Conservation (phyloP, 768 basidiomycete genomes). For the Clathrus columnatus region DNA sequence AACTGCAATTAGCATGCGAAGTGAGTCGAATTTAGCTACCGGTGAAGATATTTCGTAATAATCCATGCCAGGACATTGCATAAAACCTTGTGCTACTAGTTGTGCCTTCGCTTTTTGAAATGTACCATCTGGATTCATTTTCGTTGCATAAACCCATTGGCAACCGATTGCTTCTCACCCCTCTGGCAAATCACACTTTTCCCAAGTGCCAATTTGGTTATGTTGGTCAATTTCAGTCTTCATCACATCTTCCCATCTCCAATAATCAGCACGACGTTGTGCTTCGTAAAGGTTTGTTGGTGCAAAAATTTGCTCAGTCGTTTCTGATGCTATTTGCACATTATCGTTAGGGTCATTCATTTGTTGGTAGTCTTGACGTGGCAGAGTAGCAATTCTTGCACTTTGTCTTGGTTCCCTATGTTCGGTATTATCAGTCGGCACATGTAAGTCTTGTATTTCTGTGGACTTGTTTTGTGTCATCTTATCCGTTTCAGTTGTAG, state of each 20-base stretch:
- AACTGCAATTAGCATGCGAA: slow-evolving; percentile 20
- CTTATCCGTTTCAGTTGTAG: too few species aligned
- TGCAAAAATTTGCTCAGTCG: background rate
- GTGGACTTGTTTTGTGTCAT: background rate
- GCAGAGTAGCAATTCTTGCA: too few species aligned
- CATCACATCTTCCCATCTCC: slow-evolving; percentile 20
- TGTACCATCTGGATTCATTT: slow-evolving; percentile 18
- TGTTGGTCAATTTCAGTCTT: slow-evolving; percentile 18
- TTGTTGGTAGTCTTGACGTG: background rate
- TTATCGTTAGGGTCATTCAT: background rate
- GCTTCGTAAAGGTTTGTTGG: slow-evolving; percentile 14
- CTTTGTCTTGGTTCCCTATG: too few species aligned
- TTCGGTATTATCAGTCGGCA: background rate
- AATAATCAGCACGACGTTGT: background rate
- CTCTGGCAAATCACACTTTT: slow-evolving; percentile 13
- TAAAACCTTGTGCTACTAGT: slow-evolving; percentile 22
- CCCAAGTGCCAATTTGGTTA: slow-evolving; percentile 17
- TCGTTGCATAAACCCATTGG: slow-evolving; percentile 22
- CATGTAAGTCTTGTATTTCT: background rate
- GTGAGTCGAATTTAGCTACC: slow-evolving; percentile 28
- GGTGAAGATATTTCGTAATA: slow-evolving; percentile 31
- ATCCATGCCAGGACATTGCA: slow-evolving; percentile 21
- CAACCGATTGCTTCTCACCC: slow-evolving; percentile 15
- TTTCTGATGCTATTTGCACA: background rate
- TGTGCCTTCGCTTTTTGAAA: slow-evolving; percentile 18